Base-by-base conservation (phyloP, 116 monocot genomes). In the Cymodocea nodosa region DNA sequence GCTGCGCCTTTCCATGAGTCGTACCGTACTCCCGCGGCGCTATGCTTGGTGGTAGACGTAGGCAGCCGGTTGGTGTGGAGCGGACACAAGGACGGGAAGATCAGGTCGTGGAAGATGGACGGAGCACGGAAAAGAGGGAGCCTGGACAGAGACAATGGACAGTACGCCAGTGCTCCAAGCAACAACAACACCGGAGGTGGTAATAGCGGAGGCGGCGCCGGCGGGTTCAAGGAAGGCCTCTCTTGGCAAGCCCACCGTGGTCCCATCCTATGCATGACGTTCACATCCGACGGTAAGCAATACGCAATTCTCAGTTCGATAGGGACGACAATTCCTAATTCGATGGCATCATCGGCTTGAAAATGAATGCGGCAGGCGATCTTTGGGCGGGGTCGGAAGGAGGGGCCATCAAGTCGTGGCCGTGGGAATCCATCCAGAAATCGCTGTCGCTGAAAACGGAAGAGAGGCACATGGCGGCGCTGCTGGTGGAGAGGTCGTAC, bases 11-110 rank as follows among this genome's bases (percentile, higher is more conserved):
- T 99, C 66, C 61, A 73, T 22, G 92, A 89, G 71, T 89, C 89
- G 6, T 44, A 36, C 35, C 71, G 62, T 15, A 79, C 82, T 17
- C 73, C 85, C 15, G 83, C 91, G 8, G 70, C 79, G 23, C 18
- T 92, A 40, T 98, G 98, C 58, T 54, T 92, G 75, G 86, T 73
- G 6, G 79, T 78, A 17, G 98, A 98, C 44, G 71, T 16, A 1
- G 89, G 83, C 10, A 81, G 48, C 25, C 62, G 79, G 30, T 56
- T 92, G 65, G 67, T 98, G 0, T 98, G 92, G 92, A 92, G 82
- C 34, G 98, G 98, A 40, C 98, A 98, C 71, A 98, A 82, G 77
- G 98, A 98, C 63, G 98, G 98, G 16, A 98, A 80, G 80, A 86
- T 98, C 19, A 64, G 86, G 64, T 82, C 89, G n/a, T 75, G 72